Percentiles rank a stretch among this genome's conserved stretches.
Evolutionary conservation across 2,329 filamentous ascomycete species (phyloP).

Genomic region (Claviceps monticola): DNA sequence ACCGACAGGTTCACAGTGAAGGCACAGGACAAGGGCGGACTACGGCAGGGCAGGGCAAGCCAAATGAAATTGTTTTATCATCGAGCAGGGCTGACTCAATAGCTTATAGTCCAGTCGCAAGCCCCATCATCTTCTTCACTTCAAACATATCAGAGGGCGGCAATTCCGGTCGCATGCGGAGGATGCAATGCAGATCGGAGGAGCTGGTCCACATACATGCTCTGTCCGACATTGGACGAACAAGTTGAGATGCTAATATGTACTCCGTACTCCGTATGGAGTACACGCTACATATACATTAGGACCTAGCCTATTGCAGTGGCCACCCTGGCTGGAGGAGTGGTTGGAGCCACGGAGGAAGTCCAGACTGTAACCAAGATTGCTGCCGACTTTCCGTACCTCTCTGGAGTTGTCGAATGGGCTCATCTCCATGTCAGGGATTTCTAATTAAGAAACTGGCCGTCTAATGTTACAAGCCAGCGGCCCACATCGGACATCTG

Average conservation of each 20-base stretch:
- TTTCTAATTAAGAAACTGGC: neutral
- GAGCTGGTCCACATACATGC: neutral
- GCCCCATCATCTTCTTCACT: neutral
- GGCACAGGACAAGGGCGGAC: neutral
- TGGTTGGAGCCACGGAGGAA: neutral
- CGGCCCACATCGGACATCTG: neutral
- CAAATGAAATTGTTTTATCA: neutral
- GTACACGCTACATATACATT: no score
- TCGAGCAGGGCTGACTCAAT: neutral
- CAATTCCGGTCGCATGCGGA: neutral
- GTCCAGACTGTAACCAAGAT: neutral
- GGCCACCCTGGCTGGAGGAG: neutral
- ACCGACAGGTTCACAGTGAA: neutral
- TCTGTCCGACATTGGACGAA: neutral
- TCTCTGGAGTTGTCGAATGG: neutral
- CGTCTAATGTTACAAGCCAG: neutral
- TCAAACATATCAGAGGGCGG: neutral
- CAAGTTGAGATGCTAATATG: neutral
- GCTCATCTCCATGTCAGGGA: neutral
- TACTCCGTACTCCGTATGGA: no score
- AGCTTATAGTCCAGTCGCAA: neutral
- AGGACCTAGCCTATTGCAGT: neutral
- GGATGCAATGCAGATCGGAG: constrained; percentile 1
- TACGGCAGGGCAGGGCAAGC: neutral
- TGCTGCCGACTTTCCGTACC: neutral